phyloP scores from a whole-genome alignment of 1,284 basidiomycete species.

The Pseudozyma thailandica region DNA sequence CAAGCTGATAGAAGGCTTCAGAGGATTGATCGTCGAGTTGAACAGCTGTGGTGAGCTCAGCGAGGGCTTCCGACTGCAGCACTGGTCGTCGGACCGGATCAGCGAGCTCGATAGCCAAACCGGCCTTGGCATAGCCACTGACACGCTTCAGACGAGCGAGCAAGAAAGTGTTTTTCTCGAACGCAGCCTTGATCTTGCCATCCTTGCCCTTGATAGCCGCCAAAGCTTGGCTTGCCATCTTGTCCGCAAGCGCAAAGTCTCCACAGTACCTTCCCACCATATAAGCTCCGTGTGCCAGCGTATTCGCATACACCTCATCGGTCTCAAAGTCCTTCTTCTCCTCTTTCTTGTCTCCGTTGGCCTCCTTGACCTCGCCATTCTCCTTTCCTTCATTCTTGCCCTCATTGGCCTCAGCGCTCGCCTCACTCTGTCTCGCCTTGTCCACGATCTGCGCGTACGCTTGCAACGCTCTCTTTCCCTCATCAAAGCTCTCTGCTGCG shows the following conservation, averaged over 20 bases:
- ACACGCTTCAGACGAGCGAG: constrained; percentile 49
- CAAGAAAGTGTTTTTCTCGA: constrained; percentile 20
- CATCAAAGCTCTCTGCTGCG: constrained; percentile 62
- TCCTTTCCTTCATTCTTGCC: constrained; percentile 10
- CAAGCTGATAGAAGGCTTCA: constrained; percentile 73
- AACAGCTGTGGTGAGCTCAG: constrained; percentile 74
- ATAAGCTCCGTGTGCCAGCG: constrained; percentile 58
- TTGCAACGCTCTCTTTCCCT: constrained; percentile 55
- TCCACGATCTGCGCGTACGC: constrained; percentile 63
- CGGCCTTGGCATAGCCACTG: constrained; percentile 46
- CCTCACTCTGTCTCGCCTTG: constrained; percentile 57
- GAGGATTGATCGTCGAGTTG: constrained; percentile 74
- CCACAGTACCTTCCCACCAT: constrained; percentile 43
- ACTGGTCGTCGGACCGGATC: constrained; percentile 35
- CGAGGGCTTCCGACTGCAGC: constrained; percentile 33
- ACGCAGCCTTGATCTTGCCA: constrained; percentile 32
- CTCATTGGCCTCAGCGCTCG: constrained; percentile 18
- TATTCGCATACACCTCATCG: constrained; percentile 50
- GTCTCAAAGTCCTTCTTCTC: constrained; percentile 43
- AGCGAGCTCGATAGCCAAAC: constrained; percentile 40
- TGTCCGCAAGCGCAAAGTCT: constrained; percentile 46
- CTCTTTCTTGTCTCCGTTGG: neutral
- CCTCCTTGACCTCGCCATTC: constrained; percentile 18
- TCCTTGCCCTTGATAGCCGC: constrained; percentile 30
- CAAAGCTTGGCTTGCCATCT: constrained; percentile 49